Base-by-base conservation (phyloP, 495 filamentous ascomycete species). In the Rostrohypoxylon terebratum region DNA sequence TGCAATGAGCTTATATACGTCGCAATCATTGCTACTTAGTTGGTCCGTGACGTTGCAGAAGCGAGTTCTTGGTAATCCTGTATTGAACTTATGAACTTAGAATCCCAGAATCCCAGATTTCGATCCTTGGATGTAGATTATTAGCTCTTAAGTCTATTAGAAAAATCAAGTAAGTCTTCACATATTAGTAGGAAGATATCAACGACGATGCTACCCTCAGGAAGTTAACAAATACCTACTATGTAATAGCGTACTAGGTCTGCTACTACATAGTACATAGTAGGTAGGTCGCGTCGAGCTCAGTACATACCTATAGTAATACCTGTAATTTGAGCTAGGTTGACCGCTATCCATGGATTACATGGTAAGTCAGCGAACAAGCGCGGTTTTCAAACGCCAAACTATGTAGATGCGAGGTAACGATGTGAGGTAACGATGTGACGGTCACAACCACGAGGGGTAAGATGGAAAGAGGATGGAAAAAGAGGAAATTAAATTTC, bases 361-460 rank as follows among this genome's bases (percentile, higher is more conserved):
- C n/a, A n/a, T n/a, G n/a, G n/a, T n/a, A 40, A 16, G 51, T 38
- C 51, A 54, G 63, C 44, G 63, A 40, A 55, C 33, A 21, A 68
- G 61, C 55, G 44, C 61, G 65, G 65, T 58, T 48, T n/a, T n/a
- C n/a, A n/a, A n/a, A n/a, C n/a, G n/a, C n/a, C 36, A 18, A 57
- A 38, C 48, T 54, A 55, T 5, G 20, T 45, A n/a, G 42, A 20
- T 45, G 60, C 61, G 61, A 69, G 61, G 71, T 63, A 74, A 70
- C 66, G 51, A 69, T n/a, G n/a, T n/a, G n/a, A n/a, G 61, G 71
- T 63, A 74, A 70, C 62, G 51, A 21, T 40, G 67, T 53, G 60
- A 67, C 71, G 44, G 71, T 69, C 61, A 73, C 64, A 66, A 58
- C 36, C 47, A 60, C 34, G 57, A 65, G 34, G 45, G 14, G 53